A percentile compares a stretch with the other conserved stretches of the same genome.
Conservation (phyloP, 2,329 filamentous ascomycete genomes). For the Beauveria varroae region DNA sequence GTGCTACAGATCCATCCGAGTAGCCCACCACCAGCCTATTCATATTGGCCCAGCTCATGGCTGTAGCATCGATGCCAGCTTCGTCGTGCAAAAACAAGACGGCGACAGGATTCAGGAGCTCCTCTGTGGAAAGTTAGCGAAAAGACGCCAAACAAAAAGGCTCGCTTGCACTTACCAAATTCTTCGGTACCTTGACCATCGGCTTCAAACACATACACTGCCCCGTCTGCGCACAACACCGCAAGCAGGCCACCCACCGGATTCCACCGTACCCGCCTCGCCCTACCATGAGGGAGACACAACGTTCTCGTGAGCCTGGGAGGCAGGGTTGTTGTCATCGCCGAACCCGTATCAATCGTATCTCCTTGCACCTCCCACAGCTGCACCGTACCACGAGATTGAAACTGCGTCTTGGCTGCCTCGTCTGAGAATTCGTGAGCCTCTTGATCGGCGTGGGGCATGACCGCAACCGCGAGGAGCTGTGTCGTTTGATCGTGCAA, state of each 20-base stretch:
- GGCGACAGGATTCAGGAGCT: slow-evolving; percentile 36
- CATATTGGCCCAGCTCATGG: slow-evolving; percentile 46
- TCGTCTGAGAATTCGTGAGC: slow-evolving; percentile 32
- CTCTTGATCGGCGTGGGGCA: slow-evolving; percentile 44
- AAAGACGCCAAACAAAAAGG: neutral
- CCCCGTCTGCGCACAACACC: slow-evolving; percentile 43
- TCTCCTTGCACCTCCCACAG: slow-evolving; percentile 40
- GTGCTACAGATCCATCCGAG: slow-evolving; percentile 46
- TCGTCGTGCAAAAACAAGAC: slow-evolving; percentile 39
- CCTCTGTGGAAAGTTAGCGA: slow-evolving; percentile 31
- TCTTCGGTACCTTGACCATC: slow-evolving; percentile 21
- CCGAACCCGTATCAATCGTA: slow-evolving; percentile 18
- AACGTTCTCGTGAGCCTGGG: slow-evolving; percentile 36
- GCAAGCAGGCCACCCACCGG: slow-evolving; percentile 41
- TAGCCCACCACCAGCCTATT: slow-evolving; percentile 50
- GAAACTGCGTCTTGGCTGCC: slow-evolving; percentile 28
- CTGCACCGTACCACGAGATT: slow-evolving; percentile 41
- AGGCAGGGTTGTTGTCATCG: slow-evolving; percentile 24
- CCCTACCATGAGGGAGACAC: slow-evolving; percentile 44
- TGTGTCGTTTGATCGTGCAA: slow-evolving; percentile 28
- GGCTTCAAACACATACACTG: slow-evolving; percentile 40
- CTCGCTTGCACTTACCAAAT: slow-evolving; percentile 31
- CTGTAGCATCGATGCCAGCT: slow-evolving; percentile 40
- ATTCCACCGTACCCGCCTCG: slow-evolving; percentile 46
- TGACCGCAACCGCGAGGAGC: slow-evolving; percentile 43